Base-by-base conservation (phyloP, 257 asterid genomes). In the Nicotiana obtusifolia region DNA sequence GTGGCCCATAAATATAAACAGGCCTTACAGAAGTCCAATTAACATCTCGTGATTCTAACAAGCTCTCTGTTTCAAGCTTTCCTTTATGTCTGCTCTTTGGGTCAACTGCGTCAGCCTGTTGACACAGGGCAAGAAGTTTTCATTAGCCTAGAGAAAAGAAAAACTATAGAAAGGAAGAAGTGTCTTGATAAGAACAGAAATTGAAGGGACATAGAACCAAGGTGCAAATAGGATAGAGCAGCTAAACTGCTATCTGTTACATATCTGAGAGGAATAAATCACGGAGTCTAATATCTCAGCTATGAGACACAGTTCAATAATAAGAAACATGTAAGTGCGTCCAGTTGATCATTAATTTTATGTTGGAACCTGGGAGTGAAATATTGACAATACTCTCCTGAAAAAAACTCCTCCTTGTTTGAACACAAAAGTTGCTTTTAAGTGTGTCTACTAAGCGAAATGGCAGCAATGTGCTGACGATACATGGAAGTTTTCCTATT, bases 51-150 rank as follows among this genome's bases (percentile, higher is more conserved):
- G 94, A 88, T 67, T 78, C 86, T 81, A 94, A 79, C 83, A 96
- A 88, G 90, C 89, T 92, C 92, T 96, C 99, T 0, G 98, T 96
- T 90, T 96, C 99, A 5, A 96, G 98, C 89, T 96, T 96, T 66
- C 99, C 99, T 87, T 96, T 96, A 90, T 96, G 99, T 82, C 99
- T 91, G 82, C 99, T 96, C 92, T 96, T 96, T 56, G 97, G 98
- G 80, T 96, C 98, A 83, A 92, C 99, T 87, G 97, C 99, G 85
- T 93, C 98, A 26, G 35, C 80, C 99, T 95, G 87, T 78, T 81
- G 83, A 28, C 22, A 56, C n/a, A 19, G 75, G 64, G 54, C 26
- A 22, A 82, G 19, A 64, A 26, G 10, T 31, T 31, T 47, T 49
- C 16, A 10, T 75, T 15, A 73, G 41, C 79, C 14, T 15, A 7